Evolutionary conservation across 148 eudicot genomes (phyloP), one percentile per base, ranked within the genome.

Genomic region (Rhododendron kiyosumense): DNA sequence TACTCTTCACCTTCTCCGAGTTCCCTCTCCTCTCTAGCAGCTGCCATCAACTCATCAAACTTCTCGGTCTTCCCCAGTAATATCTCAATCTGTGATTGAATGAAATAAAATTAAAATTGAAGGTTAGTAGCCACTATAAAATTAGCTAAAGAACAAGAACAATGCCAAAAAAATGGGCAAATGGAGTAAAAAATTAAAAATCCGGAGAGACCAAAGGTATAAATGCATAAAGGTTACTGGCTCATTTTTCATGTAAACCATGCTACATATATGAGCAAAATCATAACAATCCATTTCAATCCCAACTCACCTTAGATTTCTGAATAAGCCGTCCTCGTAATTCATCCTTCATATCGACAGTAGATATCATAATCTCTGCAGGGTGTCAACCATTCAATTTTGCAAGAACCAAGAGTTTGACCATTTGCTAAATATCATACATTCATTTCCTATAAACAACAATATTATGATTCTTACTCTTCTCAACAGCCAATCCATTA

Each of bases 401-500:
- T 13, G 34, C 18, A 59, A 38, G 22, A 81, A 86, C 76, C 74
- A 81, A 79, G 81, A 81, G 28, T 26, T 36, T 3, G 34, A 74
- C 6, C 67, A 51, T 26, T 26, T 17, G 36, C 34, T 15, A 82
- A 28, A 5, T 13, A 57, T 32, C 34, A 45, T 20, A 54, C 7
- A 63, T 57, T 51, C 51, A 30, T 75, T 32, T 5, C 63, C 46
- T 5, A 30, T 65, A 63, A 65, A 48, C 3, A 52, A 83, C 26
- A 6, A n/a, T 1, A 71, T 85, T 81, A 83, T 32, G 48, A 54
- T 78, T 36, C 94, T 91, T 88, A 95, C 98, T 95, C 88, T 94
- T 95, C 82, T 94, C 98, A 81, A 94, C 94, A 74, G 96, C 98
- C 73, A 93, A 90, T 28, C 96, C 96, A 84, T 92, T 92, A 85